These are phyloP conservation scores for Cucurbita maxima DNA, from an alignment of 306 rosid genomes.

Conservation along the genomic window DNA sequence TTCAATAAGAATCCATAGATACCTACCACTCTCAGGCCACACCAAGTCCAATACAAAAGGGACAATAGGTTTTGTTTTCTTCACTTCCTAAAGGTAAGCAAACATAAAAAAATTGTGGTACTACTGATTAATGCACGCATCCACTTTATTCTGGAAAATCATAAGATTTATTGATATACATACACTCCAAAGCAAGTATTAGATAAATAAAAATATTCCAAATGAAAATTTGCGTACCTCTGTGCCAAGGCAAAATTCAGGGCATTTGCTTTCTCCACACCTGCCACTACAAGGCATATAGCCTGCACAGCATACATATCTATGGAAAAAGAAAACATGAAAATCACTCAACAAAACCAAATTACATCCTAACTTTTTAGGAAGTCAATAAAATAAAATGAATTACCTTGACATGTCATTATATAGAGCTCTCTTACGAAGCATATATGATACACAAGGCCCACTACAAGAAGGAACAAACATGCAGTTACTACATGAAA, in stretches of 20 bases:
- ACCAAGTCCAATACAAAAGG: background rate
- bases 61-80: background rate
- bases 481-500: background rate
- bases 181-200: background rate
- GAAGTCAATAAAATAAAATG: background rate
- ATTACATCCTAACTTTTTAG: background rate
- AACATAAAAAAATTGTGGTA: background rate
- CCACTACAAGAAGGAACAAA: constrained; percentile 29
- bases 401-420: constrained; percentile 80
- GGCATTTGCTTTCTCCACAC: constrained; percentile 80
- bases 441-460: constrained; percentile 77
- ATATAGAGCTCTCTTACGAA: constrained; percentile 74
- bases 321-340: constrained; percentile 17
- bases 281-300: constrained; percentile 94
- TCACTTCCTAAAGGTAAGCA: background rate
- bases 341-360: background rate
- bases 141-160: background rate
- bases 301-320: constrained; percentile 88
- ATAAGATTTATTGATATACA: background rate
- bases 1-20: background rate
- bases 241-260: constrained; percentile 68
- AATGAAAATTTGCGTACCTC: constrained; percentile 35
- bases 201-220: background rate
- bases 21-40: too few relatives aligned
- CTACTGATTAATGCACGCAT: background rate